These are phyloP conservation scores for Aphanomyces cochlioides DNA, from an alignment of 352 stramenopile genomes.

Conservation along the genomic window DNA sequence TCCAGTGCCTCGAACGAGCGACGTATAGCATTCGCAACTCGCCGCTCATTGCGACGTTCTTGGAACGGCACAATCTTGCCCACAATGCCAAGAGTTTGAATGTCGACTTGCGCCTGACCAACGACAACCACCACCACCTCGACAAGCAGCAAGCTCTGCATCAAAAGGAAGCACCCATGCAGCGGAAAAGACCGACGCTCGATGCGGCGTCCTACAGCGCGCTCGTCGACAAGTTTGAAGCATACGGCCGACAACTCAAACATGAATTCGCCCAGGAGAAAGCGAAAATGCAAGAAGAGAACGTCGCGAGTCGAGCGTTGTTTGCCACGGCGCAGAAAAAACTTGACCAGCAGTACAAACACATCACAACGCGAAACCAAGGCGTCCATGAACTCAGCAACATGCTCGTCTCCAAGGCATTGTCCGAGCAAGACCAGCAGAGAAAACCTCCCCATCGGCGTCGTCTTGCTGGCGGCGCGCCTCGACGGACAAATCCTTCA, in stretches of 20 bases:
- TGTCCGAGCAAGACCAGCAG: constrained; percentile 19
- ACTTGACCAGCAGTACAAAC: constrained; percentile 43
- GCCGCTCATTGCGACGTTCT: constrained; percentile 52
- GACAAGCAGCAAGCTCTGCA: constrained; percentile 50
- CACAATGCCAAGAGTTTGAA: constrained; percentile 44
- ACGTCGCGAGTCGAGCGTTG: constrained; percentile 38
- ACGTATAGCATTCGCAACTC: constrained; percentile 68
- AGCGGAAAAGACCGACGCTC: constrained; percentile 44
- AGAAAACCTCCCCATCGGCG: neutral
- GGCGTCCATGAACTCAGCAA: constrained; percentile 66
- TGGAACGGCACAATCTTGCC: constrained; percentile 51
- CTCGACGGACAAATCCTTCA: neutral
- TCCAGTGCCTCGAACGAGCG: constrained; percentile 50
- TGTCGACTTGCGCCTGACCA: constrained; percentile 60
- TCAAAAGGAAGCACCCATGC: constrained; percentile 35
- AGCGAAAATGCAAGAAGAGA: constrained; percentile 37
- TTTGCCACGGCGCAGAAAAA: constrained; percentile 38
- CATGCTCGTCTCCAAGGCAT: constrained; percentile 52
- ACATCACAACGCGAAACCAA: constrained; percentile 38
- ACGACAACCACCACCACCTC: constrained; percentile 42
- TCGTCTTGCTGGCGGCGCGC: neutral
- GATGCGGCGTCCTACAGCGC: constrained; percentile 51
- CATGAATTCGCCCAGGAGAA: constrained; percentile 44
- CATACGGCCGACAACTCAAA: constrained; percentile 51
- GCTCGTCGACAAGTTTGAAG: constrained; percentile 51